Percentiles rank a stretch among this genome's conserved stretches.
phyloP scores from a whole-genome alignment of 179 eudicot genomes.

The Drosera spatulata region DNA sequence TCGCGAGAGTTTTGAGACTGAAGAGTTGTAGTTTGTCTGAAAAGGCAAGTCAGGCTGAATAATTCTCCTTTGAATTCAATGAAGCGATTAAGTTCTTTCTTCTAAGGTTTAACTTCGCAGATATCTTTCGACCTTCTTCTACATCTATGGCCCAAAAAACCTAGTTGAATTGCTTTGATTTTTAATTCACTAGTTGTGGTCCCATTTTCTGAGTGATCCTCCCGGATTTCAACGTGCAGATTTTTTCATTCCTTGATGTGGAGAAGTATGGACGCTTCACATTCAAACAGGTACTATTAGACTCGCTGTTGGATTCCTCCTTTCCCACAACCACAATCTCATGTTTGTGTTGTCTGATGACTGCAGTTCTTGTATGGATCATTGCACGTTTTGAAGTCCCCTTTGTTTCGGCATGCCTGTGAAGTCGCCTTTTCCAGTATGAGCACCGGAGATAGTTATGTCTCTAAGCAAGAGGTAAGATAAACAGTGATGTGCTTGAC shows the following conservation, averaged over 20 bases:
- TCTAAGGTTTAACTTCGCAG: too few species aligned
- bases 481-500: background rate
- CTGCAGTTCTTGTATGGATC: slow-evolving; percentile 78
- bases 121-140: too few species aligned
- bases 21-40: slow-evolving; percentile 59
- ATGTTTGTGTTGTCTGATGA: background rate
- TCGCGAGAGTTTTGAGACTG: slow-evolving; percentile 51
- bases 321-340: background rate
- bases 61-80: background rate
- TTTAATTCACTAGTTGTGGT: background rate
- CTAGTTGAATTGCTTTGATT: too few species aligned
- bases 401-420: slow-evolving; percentile 60
- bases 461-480: slow-evolving; percentile 46
- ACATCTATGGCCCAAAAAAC: too few species aligned
- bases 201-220: background rate
- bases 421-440: slow-evolving; percentile 45
- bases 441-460: slow-evolving; percentile 19
- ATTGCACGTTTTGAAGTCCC: slow-evolving; percentile 64
- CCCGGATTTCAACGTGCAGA: slow-evolving; percentile 34
- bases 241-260: slow-evolving; percentile 29
- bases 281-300: slow-evolving; percentile 55
- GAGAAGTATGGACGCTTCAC: slow-evolving; percentile 15
- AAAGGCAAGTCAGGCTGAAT: slow-evolving; percentile 33
- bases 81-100: too few species aligned
- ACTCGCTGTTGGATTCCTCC: background rate